Evolutionary conservation across 768 basidiomycete species (phyloP).

Genomic region (Suillus americanus): DNA sequence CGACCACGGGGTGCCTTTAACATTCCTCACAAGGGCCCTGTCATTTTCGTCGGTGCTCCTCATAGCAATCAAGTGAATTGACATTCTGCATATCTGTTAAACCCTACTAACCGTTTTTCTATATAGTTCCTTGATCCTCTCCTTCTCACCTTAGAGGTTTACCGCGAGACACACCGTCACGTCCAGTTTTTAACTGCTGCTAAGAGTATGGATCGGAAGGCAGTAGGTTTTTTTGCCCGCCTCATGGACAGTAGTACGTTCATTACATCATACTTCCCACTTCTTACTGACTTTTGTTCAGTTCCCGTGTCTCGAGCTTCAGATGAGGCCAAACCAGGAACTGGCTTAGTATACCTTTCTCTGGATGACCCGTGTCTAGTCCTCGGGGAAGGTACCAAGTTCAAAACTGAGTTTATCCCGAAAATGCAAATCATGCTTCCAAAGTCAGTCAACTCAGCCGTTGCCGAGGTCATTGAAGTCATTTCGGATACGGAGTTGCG

Average conservation of each 20-base stretch:
- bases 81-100: conserved; percentile 8
- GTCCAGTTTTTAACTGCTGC: conserved; percentile 90
- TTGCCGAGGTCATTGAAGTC: conserved; percentile 86
- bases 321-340: conserved; percentile 77
- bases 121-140: conserved; percentile 88
- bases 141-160: conserved; percentile 80
- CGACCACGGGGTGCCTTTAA: conserved; percentile 93
- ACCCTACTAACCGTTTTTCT: conserved; percentile 15
- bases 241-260: conserved; percentile 85
- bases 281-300: conserved; percentile 32
- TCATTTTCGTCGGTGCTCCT: conserved; percentile 91
- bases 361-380: conserved; percentile 78
- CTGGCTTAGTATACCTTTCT: conserved; percentile 70
- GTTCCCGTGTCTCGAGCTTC: conserved; percentile 93
- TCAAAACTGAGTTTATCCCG: conserved; percentile 69
- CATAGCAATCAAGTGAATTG: conserved; percentile 82
- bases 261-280: not conserved
- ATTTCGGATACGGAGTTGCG: conserved; percentile 84
- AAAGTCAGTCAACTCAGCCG: conserved; percentile 70
- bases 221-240: conserved; percentile 78
- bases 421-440: conserved; percentile 87
- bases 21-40: conserved; percentile 85
- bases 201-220: conserved; percentile 77
- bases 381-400: conserved; percentile 78
- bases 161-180: conserved; percentile 76